Evolutionary conservation across 2,329 filamentous ascomycete genomes (phyloP).

Genomic region (Hyphodiscus sp.): DNA sequence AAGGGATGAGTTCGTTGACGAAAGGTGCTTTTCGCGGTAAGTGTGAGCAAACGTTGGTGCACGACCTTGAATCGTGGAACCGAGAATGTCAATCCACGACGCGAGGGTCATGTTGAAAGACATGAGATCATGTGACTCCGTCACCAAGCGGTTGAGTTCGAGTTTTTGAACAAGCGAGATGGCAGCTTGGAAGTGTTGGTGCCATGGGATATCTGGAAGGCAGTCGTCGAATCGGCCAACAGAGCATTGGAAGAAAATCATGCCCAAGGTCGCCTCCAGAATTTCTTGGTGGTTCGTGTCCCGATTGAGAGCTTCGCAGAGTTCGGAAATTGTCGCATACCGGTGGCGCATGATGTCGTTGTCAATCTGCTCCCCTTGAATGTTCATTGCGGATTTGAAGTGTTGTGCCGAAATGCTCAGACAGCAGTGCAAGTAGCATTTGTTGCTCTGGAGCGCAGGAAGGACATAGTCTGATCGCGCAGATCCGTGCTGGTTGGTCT

Average conservation of each 20-base stretch:
- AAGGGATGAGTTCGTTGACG: slow-evolving; percentile 49
- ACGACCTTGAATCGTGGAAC: slow-evolving; percentile 82
- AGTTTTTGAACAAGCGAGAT: slow-evolving; percentile 81
- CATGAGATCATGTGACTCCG: slow-evolving; percentile 39
- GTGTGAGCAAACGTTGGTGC: slow-evolving; percentile 86
- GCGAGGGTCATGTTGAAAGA: slow-evolving; percentile 92
- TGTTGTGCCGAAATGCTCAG: slow-evolving; percentile 90
- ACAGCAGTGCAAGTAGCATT: slow-evolving; percentile 91
- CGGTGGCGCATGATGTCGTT: slow-evolving; percentile 89
- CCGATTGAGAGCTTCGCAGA: slow-evolving; percentile 73
- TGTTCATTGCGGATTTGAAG: slow-evolving; percentile 68
- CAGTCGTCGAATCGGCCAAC: slow-evolving; percentile 81
- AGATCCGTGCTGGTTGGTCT: slow-evolving; percentile 81
- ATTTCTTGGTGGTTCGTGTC: slow-evolving; percentile 83
- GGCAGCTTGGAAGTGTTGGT: slow-evolving; percentile 91
- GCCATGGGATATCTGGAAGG: slow-evolving; percentile 90
- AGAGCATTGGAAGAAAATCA: slow-evolving; percentile 94
- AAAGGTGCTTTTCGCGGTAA: slow-evolving; percentile 92
- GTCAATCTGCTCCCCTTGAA: slow-evolving; percentile 69
- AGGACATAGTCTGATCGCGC: slow-evolving; percentile 77
- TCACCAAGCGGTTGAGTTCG: slow-evolving; percentile 64
- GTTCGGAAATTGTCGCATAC: slow-evolving; percentile 76
- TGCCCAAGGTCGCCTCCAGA: slow-evolving; percentile 83
- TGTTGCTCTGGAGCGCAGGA: slow-evolving; percentile 83
- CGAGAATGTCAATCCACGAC: slow-evolving; percentile 95